phyloP scores from a whole-genome alignment of 768 basidiomycete genomes.

The Xerocomellus amylosporus region DNA sequence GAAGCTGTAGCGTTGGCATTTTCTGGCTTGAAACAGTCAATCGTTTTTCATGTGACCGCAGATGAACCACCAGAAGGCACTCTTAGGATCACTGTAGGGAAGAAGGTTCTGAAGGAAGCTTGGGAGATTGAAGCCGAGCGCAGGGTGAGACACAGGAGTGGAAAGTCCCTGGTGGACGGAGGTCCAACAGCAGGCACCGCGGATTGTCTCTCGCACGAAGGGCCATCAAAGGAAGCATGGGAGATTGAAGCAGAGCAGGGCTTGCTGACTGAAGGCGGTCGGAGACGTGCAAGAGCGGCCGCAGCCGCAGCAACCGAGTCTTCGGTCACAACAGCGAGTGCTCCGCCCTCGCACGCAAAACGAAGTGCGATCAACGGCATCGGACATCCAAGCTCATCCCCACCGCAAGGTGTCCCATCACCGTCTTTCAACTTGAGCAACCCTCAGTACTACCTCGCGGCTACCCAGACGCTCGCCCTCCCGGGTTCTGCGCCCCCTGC shows the following conservation, averaged over 20 bases:
- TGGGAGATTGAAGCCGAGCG: constrained; percentile 80
- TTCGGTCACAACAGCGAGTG: constrained; percentile 12
- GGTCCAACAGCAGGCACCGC: not conserved
- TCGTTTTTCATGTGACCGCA: constrained; percentile 53
- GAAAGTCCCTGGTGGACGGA: constrained; percentile 29
- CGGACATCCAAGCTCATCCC: constrained; percentile 27
- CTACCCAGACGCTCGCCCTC: constrained; percentile 58
- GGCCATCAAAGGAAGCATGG: constrained; percentile 66
- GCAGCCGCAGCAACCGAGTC: constrained; percentile 39
- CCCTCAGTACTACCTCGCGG: constrained; percentile 57
- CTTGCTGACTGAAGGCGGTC: constrained; percentile 69
- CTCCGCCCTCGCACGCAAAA: constrained; percentile 16
- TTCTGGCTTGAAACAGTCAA: constrained; percentile 43
- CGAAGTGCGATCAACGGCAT: constrained; percentile 15
- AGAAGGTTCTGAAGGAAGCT: constrained; percentile 64
- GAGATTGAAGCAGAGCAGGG: constrained; percentile 78
- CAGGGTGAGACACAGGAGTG: constrained; percentile 41
- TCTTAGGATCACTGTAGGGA: constrained; percentile 61
- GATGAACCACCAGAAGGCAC: constrained; percentile 54
- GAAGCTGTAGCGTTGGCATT: constrained; percentile 48
- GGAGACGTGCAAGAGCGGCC: constrained; percentile 55
- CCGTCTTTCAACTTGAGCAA: constrained; percentile 39
- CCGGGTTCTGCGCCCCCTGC: constrained; percentile 58
- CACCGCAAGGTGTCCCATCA: constrained; percentile 22
- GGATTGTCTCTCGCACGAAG: constrained; percentile 15